Percentiles rank a stretch among this genome's conserved stretches.
Evolutionary conservation across 2,329 filamentous ascomycete genomes (phyloP).

Genomic region (Beauveria brongniartii): DNA sequence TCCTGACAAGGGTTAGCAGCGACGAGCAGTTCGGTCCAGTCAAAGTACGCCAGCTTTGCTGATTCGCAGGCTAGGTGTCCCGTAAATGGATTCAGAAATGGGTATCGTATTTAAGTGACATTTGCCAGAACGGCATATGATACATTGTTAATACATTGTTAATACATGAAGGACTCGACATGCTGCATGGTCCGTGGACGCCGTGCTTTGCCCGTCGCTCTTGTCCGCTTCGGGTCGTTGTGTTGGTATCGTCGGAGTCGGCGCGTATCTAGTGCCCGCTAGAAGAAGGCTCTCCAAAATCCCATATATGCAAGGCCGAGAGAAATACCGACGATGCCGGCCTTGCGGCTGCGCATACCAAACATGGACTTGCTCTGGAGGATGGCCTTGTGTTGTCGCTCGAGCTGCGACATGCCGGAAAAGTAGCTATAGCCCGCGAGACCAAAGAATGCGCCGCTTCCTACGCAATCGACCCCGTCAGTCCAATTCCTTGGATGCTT

Average conservation of each 20-base stretch:
- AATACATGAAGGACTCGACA: too few relatives aligned
- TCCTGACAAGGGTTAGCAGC: too few relatives aligned
- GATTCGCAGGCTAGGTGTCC: too few relatives aligned
- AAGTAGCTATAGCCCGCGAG: slow-evolving; percentile 71
- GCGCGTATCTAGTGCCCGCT: slow-evolving; percentile 15
- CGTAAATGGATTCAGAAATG: neutral
- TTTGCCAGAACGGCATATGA: neutral
- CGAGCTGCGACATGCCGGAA: slow-evolving; percentile 64
- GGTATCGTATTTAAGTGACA: slow-evolving; percentile 7
- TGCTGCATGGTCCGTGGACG: neutral
- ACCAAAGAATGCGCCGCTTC: slow-evolving; percentile 66
- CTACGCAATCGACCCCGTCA: slow-evolving; percentile 31
- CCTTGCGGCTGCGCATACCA: slow-evolving; percentile 61
- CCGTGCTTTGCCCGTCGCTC: neutral
- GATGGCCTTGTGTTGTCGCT: slow-evolving; percentile 56
- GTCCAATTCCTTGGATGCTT: neutral
- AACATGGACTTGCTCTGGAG: slow-evolving; percentile 62
- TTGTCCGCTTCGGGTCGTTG: neutral
- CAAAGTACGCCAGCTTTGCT: too few relatives aligned
- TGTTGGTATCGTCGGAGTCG: neutral
- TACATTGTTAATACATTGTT: neutral
- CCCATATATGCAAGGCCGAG: slow-evolving; percentile 61
- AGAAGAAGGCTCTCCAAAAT: slow-evolving; percentile 58
- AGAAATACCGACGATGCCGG: slow-evolving; percentile 61
- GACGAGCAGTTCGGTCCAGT: too few relatives aligned